A percentile compares a stretch with the other conserved stretches of the same genome.
Evolutionary conservation across 345 rosid genomes (phyloP).

Genomic region (Citrus sp.): DNA sequence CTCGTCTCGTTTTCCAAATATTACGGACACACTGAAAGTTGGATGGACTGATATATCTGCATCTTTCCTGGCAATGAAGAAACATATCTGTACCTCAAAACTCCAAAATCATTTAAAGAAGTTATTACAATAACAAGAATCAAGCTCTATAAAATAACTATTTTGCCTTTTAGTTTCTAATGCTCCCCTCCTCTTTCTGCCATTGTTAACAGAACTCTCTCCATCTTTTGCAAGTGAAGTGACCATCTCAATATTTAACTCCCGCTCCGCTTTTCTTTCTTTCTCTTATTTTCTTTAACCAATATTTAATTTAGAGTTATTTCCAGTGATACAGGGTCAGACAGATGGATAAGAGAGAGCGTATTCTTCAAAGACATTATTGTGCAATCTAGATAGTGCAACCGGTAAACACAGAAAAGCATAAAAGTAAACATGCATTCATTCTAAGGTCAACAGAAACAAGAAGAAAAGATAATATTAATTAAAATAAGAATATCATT

Average conservation of each 20-base stretch:
- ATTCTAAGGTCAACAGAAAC: background rate
- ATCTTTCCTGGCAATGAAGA: constrained; percentile 64
- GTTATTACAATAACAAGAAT: background rate
- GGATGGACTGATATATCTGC: constrained; percentile 76
- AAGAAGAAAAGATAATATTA: background rate
- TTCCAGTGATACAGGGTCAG: background rate
- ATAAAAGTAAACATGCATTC: background rate
- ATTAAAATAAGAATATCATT: background rate
- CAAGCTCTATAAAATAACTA: background rate
- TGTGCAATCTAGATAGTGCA: background rate
- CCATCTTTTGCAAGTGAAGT: background rate
- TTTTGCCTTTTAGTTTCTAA: background rate
- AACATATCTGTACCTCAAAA: constrained; percentile 5
- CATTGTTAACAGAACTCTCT: background rate
- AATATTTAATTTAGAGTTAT: background rate
- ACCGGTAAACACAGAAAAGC: background rate
- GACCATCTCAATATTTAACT: background rate
- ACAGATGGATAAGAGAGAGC: background rate
- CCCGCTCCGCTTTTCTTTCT: background rate
- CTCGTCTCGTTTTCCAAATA: constrained; percentile 93
- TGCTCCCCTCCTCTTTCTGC: background rate
- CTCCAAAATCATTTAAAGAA: background rate
- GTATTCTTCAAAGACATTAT: background rate
- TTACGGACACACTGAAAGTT: constrained; percentile 72
- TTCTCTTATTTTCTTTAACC: background rate